Percentiles rank a stretch among this genome's conserved stretches.
phyloP scores from a whole-genome alignment of 202 grass and related monocot species.

The Zizania palustris region DNA sequence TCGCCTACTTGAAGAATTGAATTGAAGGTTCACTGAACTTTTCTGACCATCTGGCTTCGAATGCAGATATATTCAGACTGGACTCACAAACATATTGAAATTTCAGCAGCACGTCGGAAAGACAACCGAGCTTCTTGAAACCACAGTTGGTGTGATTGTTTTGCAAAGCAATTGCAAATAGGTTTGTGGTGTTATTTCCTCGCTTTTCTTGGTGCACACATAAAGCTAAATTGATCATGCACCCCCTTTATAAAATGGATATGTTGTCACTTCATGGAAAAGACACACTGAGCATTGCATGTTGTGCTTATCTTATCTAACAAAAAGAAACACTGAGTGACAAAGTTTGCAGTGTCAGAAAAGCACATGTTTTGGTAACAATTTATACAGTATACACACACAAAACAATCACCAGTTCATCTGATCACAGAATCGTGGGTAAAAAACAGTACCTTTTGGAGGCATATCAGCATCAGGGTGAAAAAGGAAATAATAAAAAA shows the following conservation, averaged over 20 bases:
- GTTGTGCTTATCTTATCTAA: conserved; percentile 21
- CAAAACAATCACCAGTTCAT: background rate
- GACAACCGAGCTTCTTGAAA: conserved; percentile 18
- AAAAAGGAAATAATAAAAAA: background rate
- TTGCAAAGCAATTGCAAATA: conserved; percentile 18
- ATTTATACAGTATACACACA: background rate
- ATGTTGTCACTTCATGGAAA: conserved; percentile 29
- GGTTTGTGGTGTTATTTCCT: background rate
- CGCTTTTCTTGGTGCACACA: conserved; percentile 42
- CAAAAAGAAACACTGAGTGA: background rate
- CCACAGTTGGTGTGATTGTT: conserved; percentile 23
- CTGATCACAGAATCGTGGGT: background rate
- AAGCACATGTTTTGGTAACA: background rate
- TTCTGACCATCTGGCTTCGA: background rate
- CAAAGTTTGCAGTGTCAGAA: background rate
- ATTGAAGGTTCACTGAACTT: background rate
- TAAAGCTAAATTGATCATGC: conserved; percentile 37
- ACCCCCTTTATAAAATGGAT: conserved; percentile 30
- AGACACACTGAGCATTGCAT: conserved; percentile 26
- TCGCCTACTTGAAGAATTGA: background rate
- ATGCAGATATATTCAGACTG: background rate
- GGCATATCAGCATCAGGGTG: background rate
- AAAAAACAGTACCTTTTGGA: conserved; percentile 3
- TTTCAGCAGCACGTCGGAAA: background rate
- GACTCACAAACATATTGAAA: background rate